A percentile compares a stretch with the other conserved stretches of the same genome.
phyloP scores from a whole-genome alignment of 345 rosid genomes.

The Eucalyptus cloeziana region DNA sequence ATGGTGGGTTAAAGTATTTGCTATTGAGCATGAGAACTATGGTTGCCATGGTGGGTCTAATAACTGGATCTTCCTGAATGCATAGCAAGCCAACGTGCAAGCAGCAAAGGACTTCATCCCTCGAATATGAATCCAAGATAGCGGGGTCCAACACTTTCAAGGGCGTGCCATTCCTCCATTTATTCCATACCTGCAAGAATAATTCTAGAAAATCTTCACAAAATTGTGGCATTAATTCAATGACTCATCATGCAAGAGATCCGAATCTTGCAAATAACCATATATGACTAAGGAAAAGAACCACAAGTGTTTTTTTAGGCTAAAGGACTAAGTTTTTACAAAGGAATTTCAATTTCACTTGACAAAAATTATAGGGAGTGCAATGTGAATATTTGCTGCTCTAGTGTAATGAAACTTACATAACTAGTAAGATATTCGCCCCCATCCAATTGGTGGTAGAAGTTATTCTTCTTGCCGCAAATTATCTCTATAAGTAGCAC shows the following conservation, averaged over 20 bases:
- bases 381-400: too few species aligned
- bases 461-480: too few species aligned
- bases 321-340: too few species aligned
- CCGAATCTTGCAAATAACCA: rapidly evolving
- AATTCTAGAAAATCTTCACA: neutral
- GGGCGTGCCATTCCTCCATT: constrained; percentile 1
- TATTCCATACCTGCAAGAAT: constrained; percentile 14
- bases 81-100: constrained; percentile 14
- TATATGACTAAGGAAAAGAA: neutral
- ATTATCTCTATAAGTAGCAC: too few species aligned
- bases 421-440: too few species aligned
- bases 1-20: neutral
- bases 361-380: too few species aligned
- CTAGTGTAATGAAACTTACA: too few species aligned
- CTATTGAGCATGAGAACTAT: constrained; percentile 7
- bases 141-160: constrained; percentile 1
- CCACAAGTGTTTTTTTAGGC: too few species aligned
- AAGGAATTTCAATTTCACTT: too few species aligned
- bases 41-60: constrained; percentile 11
- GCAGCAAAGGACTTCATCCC: constrained; percentile 9
- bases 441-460: too few species aligned
- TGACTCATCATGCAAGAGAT: neutral
- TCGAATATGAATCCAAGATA: neutral
- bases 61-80: constrained; percentile 8
- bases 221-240: neutral